Evolutionary conservation across 2,329 filamentous ascomycete genomes (phyloP), one percentile per base, ranked within the genome.

Genomic region (Fusarium sp.): DNA sequence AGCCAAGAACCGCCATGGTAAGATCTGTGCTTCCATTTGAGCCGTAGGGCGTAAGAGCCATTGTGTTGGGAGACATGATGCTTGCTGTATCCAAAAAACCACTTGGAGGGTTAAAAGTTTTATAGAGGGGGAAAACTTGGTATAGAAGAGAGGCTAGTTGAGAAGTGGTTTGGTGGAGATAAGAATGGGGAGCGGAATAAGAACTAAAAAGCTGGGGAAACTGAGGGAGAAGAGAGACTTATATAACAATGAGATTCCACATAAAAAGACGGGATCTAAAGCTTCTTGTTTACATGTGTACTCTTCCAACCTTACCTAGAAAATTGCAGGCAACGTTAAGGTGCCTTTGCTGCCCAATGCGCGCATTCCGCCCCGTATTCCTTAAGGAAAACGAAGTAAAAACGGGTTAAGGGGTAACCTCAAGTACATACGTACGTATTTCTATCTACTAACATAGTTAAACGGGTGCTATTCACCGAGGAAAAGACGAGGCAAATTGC

Each of bases 1-100:
- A 96, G 74, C 94, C 94, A 61, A 97, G 85, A 66, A 96, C 88
- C 66, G 93, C 88, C 82, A 97, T 86, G 70, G 92, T 95, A 69
- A 94, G 86, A 72, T 85, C 83, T 31, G 78, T 74, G 44, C 75
- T 72, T 58, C 72, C 74, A 67, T 57, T 64, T 49, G 79, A 77
- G 74, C 78, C 77, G 59, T 81, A 80, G 59, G 81, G 74, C 40
- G 71, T 74, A 63, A 75, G 73, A 63, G 74, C 75, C 65, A 78
- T 72, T 52, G 68, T 68, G 55, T 69, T 71, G 43, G 68, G 68
- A 61, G 60, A 60, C 72, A 77, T 78, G 40, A 58, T 74, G 67
- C 67, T 57, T 62, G 59, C 53, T 57, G 56, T 58, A 45, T 53
- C 52, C 22, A 48, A 24, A 24, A 71, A 58, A 56, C 31, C 43